These are phyloP conservation scores for Corynascus novoguineensis DNA, from an alignment of 495 filamentous ascomycete species.

Conservation along the genomic window DNA sequence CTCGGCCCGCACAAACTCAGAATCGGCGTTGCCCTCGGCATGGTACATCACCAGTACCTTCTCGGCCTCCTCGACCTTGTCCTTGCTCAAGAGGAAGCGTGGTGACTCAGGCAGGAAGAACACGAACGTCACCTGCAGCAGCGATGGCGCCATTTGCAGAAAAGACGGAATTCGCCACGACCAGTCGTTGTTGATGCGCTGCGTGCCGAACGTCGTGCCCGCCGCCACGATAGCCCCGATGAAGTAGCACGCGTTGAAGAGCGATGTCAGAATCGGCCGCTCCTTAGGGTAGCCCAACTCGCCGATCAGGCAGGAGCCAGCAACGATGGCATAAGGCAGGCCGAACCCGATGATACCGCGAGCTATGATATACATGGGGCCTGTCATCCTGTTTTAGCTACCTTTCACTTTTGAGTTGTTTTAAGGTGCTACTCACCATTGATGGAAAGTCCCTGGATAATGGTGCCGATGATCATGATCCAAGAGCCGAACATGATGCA, in stretches of 20 bases:
- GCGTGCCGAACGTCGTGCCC: slow-evolving; percentile 52
- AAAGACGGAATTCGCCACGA: slow-evolving; percentile 61
- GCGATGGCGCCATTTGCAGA: slow-evolving; percentile 49
- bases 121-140: slow-evolving; percentile 53
- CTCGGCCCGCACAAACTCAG: slow-evolving; percentile 53
- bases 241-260: slow-evolving; percentile 64
- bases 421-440: slow-evolving; percentile 46
- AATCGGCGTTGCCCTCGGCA: slow-evolving; percentile 53
- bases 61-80: slow-evolving; percentile 53
- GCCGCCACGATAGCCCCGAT: slow-evolving; percentile 58
- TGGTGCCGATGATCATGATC: slow-evolving; percentile 52
- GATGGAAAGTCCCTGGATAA: slow-evolving; percentile 49
- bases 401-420: no score
- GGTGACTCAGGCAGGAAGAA: slow-evolving; percentile 57
- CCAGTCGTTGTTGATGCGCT: slow-evolving; percentile 52
- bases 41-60: slow-evolving; percentile 56
- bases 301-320: slow-evolving; percentile 56
- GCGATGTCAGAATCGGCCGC: slow-evolving; percentile 55
- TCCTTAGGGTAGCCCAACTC: slow-evolving; percentile 63
- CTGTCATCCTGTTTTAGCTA: slow-evolving; percentile 1
- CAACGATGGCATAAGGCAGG: slow-evolving; percentile 57
- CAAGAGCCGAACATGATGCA: slow-evolving; percentile 55
- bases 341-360: slow-evolving; percentile 59
- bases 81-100: slow-evolving; percentile 55
- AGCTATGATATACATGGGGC: slow-evolving; percentile 57